Percentiles rank a stretch among this genome's conserved stretches.
phyloP scores from a whole-genome alignment of 2,329 filamentous ascomycete genomes.

The Juglanconis juglandina region DNA sequence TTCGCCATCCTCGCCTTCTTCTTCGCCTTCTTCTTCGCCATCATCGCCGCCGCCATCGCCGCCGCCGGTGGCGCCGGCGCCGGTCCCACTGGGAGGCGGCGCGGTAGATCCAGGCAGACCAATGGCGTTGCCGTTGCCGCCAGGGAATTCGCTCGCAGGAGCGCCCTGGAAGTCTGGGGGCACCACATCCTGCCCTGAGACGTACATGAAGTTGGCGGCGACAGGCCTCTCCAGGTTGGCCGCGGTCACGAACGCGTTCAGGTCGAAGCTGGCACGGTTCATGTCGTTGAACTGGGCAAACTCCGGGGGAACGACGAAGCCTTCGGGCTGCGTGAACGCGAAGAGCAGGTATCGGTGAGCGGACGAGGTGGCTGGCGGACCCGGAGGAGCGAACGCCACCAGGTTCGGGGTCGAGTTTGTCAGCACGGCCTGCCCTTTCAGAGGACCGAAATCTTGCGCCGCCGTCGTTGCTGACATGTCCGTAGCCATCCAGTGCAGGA shows the following conservation, averaged over 20 bases:
- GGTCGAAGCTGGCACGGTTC: slow-evolving; percentile 12
- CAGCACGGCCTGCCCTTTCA: neutral
- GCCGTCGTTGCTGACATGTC: neutral
- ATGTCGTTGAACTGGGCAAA: slow-evolving; percentile 7
- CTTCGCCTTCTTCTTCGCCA: no score
- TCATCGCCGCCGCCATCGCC: neutral
- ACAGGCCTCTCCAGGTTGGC: slow-evolving; percentile 5
- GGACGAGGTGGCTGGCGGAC: slow-evolving; percentile 9
- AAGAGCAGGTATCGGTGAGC: slow-evolving; percentile 17
- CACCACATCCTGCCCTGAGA: slow-evolving; percentile 6
- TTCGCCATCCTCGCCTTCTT: no score
- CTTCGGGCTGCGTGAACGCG: slow-evolving; percentile 7
- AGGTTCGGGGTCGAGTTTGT: slow-evolving; percentile 7
- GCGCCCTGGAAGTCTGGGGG: slow-evolving; percentile 11
- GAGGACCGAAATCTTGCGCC: neutral
- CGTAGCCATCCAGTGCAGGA: slow-evolving; percentile 16
- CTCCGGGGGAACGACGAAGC: slow-evolving; percentile 4
- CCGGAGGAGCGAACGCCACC: slow-evolving; percentile 8
- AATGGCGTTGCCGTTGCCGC: slow-evolving; percentile 15
- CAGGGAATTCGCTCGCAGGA: slow-evolving; percentile 6
- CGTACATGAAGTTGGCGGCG: slow-evolving; percentile 15
- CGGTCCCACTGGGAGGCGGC: neutral
- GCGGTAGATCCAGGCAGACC: neutral
- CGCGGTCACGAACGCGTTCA: slow-evolving; percentile 4
- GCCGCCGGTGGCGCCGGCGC: neutral